Base-by-base conservation (phyloP, 176 grass and related monocot genomes). In the Melocanna baccifera region DNA sequence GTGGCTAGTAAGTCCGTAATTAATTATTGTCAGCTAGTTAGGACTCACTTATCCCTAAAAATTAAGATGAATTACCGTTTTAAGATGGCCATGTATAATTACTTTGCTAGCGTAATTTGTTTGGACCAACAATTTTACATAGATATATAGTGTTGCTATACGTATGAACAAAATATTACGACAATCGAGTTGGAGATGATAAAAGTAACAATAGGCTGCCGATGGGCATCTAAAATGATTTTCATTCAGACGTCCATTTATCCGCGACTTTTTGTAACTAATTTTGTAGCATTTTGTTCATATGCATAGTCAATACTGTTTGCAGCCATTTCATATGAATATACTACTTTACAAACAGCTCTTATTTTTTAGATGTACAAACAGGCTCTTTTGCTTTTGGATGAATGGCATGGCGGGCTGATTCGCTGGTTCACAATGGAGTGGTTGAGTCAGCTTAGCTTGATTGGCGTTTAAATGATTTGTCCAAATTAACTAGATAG, bases 1-100 rank as follows among this genome's bases (percentile, higher is more conserved):
- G 83, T 95, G 93, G 93, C 75, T 91, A 86, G 93, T 95, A 80
- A 77, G 75, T 63, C 34, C 14, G 10, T 77, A 3, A 3, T 9
- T 20, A 48, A 61, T 25, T 26, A 16, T 41, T 5, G 29, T n/a
- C 48, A 51, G 0, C 48, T 50, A 51, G 0, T 15, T 50, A 50
- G 3, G 40, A 42, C 40, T 42, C 41, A 4, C 45, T 47, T 47
- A 14, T 47, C 12, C 11, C 45, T 12, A 4, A 12, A 51, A 12
- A 39, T 62, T n/a, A 45, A 20, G 11, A 4, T n/a, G 2, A 34
- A 46, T 59, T 32, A 23, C 19, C 15, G 20, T 57, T n/a, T 57
- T 55, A 7, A 55, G 51, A 20, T 55, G 51, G 18, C 7, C 18
- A 52, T 53, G 2, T 53, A 53, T 53, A 53, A 53, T 55, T 55